Conservation (phyloP, 768 basidiomycete species). For the Mycena epipterygia region DNA sequence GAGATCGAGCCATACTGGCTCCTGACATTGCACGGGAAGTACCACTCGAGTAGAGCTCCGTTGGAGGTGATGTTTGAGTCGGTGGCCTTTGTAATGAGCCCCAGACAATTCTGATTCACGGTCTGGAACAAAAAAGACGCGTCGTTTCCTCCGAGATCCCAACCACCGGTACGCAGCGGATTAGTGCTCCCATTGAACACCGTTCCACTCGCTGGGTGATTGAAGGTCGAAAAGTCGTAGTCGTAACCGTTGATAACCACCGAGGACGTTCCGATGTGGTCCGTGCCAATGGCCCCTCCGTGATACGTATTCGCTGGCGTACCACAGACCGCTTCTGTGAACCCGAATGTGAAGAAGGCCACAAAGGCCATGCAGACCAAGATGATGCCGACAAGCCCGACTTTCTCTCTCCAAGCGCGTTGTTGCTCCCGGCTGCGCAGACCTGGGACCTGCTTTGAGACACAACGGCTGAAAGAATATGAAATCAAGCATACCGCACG, state of each 20-base stretch:
- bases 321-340: constrained; percentile 81
- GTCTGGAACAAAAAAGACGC: constrained; percentile 84
- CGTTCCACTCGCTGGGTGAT: constrained; percentile 71
- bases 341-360: constrained; percentile 88
- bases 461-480: too few species aligned
- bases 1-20: constrained; percentile 65
- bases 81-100: constrained; percentile 70
- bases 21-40: constrained; percentile 85
- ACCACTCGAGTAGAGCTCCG: constrained; percentile 72
- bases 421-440: constrained; percentile 81
- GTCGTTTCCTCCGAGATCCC: constrained; percentile 75
- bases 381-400: constrained; percentile 78
- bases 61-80: constrained; percentile 68
- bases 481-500: too few species aligned
- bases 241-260: constrained; percentile 82
- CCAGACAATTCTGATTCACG: constrained; percentile 74
- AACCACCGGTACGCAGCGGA: constrained; percentile 74
- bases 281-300: constrained; percentile 69
- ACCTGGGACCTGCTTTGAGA: too few species aligned
- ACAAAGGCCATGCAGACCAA: constrained; percentile 74
- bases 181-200: constrained; percentile 74
- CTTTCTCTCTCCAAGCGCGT: constrained; percentile 87
- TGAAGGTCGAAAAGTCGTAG: constrained; percentile 79
- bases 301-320: constrained; percentile 63
- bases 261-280: constrained; percentile 62